Percentiles rank a stretch among this genome's conserved stretches.
Conservation (phyloP, 306 rosid genomes). For the Gastrolobium bilobum region DNA sequence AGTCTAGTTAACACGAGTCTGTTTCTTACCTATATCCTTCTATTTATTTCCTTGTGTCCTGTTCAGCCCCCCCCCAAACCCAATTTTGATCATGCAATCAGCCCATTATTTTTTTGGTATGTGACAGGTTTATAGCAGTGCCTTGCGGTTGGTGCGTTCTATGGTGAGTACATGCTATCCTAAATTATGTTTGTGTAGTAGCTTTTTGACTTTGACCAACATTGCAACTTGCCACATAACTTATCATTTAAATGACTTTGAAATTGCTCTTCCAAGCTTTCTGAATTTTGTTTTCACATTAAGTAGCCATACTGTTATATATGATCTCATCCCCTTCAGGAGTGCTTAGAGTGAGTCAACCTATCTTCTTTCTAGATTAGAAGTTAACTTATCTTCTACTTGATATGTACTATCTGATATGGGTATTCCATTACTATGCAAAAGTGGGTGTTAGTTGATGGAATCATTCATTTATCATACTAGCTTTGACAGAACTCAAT, state of each 20-base stretch:
- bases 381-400: constrained; percentile 32
- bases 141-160: constrained; percentile 96
- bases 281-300: constrained; percentile 31
- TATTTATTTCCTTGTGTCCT: constrained; percentile 13
- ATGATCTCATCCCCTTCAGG: constrained; percentile 35
- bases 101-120: constrained; percentile 18
- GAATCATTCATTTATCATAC: constrained; percentile 30
- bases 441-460: constrained; percentile 41
- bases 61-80: neutral
- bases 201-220: constrained; percentile 39
- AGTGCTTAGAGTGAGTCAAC: constrained; percentile 9
- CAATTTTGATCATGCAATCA: constrained; percentile 32
- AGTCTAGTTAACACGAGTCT: constrained; percentile 41
- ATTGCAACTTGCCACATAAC: constrained; percentile 25
- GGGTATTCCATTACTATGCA: constrained; percentile 19
- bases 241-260: constrained; percentile 30
- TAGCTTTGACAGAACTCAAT: constrained; percentile 50
- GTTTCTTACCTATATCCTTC: constrained; percentile 24
- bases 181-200: constrained; percentile 28
- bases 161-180: constrained; percentile 76
- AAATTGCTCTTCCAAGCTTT: constrained; percentile 31
- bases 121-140: constrained; percentile 95
- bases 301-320: constrained; percentile 24
- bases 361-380: constrained; percentile 30
- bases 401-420: constrained; percentile 32